Base-by-base conservation (phyloP, 176 grass and related monocot genomes). In the Oryza glaberrima region DNA sequence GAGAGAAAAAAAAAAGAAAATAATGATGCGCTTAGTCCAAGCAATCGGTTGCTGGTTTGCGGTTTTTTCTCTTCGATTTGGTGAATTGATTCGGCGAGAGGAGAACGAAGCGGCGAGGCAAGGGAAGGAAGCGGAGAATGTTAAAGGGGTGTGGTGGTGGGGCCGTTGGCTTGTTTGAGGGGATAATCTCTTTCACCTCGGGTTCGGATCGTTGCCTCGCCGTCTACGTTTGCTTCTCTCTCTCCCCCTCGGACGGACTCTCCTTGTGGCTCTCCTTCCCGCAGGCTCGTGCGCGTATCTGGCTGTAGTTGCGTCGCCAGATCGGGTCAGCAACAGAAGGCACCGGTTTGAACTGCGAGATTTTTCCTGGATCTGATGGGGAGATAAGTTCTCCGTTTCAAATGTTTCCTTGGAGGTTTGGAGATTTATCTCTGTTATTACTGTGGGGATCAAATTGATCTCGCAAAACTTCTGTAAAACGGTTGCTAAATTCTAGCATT, bases 91-190 rank as follows among this genome's bases (percentile, higher is more conserved):
- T 40, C 64, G 65, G 65, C 14, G 30, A 85, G 19, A 16, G 15
- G 52, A 64, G 32, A 60, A 54, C 40, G 66, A 52, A 75, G 72
- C 72, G 48, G 77, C 43, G 71, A 69, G 58, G 78, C 17, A 19
- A 19, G 23, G 23, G 5, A 54, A 79, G 44, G 78, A 25, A 30
- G 48, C 6, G 30, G 30, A 32, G 30, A 34, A 60, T 22, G 65
- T 35, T 76, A 19, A 19, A 9, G 25, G 2, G 25, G 6, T 12
- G 67, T 6, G 34, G 34, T 1, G 7, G 36, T 40, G 17, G 69
- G 72, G 38, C 60, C 63, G 85, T 23, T 87, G 22, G 64, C 85
- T 82, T 87, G 85, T 32, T 22, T n/a, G 77, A 30, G 54, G 77
- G 74, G 87, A 71, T 85, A 46, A 73, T 73, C 80, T 72, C 58